These are phyloP conservation scores for Candida dubliniensis DNA, from an alignment of 1,139 yeast species.

Conservation along the genomic window DNA sequence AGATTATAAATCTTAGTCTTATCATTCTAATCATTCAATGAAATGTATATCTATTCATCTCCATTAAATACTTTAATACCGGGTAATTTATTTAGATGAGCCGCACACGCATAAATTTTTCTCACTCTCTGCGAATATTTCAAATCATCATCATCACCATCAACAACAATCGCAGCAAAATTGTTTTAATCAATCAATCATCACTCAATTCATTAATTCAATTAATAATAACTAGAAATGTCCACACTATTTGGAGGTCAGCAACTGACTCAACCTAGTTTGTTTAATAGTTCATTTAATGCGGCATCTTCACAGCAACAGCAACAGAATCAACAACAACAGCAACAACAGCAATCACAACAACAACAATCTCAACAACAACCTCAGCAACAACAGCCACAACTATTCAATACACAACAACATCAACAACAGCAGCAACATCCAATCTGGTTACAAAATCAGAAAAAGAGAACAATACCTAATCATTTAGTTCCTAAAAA, in stretches of 20 bases:
- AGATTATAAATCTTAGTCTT: too few relatives aligned
- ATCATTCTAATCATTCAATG: too few relatives aligned
- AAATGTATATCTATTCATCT: too few relatives aligned
- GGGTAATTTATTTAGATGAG: too few relatives aligned
- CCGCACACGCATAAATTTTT: too few relatives aligned
- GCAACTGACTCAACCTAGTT: conserved; percentile 4
- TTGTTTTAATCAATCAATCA: neutral
- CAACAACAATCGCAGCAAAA: too few relatives aligned
- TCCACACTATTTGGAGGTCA: conserved; percentile 9
- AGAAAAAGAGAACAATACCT: conserved; percentile 60
- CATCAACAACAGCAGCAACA: conserved; percentile 12
- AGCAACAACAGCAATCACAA: conserved; percentile 5
- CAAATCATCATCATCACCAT: neutral
- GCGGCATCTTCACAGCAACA: neutral
- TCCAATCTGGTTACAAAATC: conserved; percentile 56
- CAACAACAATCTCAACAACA: conserved; percentile 4
- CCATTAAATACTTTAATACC: too few relatives aligned
- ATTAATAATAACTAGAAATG: neutral
- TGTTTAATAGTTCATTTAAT: neutral
- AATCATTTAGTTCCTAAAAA: conserved; percentile 49
- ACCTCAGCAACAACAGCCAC: conserved; percentile 19
- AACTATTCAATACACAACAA: neutral
- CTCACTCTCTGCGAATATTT: neutral
- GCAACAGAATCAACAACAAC: conserved; percentile 5
- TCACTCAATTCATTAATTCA: too few relatives aligned